phyloP scores from a whole-genome alignment of 495 filamentous ascomycete genomes.

The Aspergillus sclerotiicarbonarius region DNA sequence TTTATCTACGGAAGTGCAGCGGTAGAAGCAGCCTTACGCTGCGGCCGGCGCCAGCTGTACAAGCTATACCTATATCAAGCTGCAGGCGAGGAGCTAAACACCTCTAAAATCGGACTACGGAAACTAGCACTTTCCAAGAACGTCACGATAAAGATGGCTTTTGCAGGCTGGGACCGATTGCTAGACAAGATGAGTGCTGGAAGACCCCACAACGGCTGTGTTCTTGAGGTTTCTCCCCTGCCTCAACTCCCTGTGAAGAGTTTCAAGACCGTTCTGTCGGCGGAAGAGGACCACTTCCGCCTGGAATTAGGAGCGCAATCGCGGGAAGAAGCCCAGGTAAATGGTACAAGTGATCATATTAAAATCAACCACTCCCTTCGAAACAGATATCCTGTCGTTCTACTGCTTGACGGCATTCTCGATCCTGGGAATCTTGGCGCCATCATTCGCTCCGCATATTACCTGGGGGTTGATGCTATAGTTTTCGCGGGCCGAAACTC shows the following conservation, averaged over 20 bases:
- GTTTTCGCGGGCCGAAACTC: conserved; percentile 64
- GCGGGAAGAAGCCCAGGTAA: conserved; percentile 66
- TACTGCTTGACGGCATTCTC: conserved; percentile 79
- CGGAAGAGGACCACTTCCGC: conserved; percentile 45
- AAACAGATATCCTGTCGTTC: conserved; percentile 66
- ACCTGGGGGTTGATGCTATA: conserved; percentile 77
- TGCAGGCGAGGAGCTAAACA: conserved; percentile 38
- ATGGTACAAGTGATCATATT: conserved; percentile 53
- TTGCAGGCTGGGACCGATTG: conserved; percentile 55
- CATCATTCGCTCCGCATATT: conserved; percentile 82
- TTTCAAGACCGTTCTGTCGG: conserved; percentile 47
- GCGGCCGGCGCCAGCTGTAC: conserved; percentile 69
- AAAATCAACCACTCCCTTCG: conserved; percentile 29
- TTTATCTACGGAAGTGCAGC: conserved; percentile 84
- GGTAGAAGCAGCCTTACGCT: conserved; percentile 77
- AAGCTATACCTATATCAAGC: conserved; percentile 72
- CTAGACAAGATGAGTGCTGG: conserved; percentile 80
- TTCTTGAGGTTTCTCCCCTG: conserved; percentile 83
- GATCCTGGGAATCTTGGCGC: conserved; percentile 90
- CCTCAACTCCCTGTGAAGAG: conserved; percentile 67
- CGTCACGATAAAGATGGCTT: conserved; percentile 53
- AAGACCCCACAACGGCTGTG: conserved; percentile 87
- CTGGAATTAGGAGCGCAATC: conserved; percentile 67
- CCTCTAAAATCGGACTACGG: conserved; percentile 46
- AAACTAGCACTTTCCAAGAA: conserved; percentile 57